These are phyloP conservation scores for Penicillium sp. DNA, from an alignment of 2,329 filamentous ascomycete genomes.

Conservation along the genomic window DNA sequence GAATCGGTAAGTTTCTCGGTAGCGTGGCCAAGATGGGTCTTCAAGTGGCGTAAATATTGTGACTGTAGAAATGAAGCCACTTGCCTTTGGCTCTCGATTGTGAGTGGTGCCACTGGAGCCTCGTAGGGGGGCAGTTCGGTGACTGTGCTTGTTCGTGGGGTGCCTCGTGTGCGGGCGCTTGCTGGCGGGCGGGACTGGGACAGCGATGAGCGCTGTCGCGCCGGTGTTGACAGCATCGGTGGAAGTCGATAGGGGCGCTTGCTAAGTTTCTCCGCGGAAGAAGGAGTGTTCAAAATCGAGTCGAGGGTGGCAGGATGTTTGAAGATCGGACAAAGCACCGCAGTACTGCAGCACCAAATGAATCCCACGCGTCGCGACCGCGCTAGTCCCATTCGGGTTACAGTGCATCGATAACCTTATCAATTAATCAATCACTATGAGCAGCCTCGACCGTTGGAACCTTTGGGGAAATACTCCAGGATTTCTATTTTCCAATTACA, in stretches of 20 bases:
- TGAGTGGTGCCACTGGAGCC: conserved; percentile 57
- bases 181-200: conserved; percentile 20
- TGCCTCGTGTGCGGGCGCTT: conserved; percentile 11
- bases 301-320: conserved; percentile 2
- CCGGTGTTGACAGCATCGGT: conserved; percentile 19
- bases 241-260: neutral
- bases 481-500: too few relatives aligned
- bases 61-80: conserved; percentile 51
- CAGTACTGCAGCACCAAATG: neutral
- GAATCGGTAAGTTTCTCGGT: conserved; percentile 52
- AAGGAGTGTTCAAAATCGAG: too few relatives aligned
- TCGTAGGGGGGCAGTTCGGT: conserved; percentile 56
- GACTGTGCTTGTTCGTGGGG: conserved; percentile 6
- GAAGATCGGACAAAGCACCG: conserved; percentile 11
- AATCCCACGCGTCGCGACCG: conserved; percentile 32
- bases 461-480: neutral
- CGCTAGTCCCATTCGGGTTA: conserved; percentile 38
- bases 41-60: conserved; percentile 50
- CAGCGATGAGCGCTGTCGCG: conserved; percentile 13
- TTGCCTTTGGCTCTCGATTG: conserved; percentile 48
- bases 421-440: neutral
- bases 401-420: conserved; percentile 26
- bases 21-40: conserved; percentile 54
- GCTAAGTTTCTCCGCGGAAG: too few relatives aligned
- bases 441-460: too few relatives aligned